phyloP scores from a whole-genome alignment of 208 protist genomes.

The Trypanosoma congolense region DNA sequence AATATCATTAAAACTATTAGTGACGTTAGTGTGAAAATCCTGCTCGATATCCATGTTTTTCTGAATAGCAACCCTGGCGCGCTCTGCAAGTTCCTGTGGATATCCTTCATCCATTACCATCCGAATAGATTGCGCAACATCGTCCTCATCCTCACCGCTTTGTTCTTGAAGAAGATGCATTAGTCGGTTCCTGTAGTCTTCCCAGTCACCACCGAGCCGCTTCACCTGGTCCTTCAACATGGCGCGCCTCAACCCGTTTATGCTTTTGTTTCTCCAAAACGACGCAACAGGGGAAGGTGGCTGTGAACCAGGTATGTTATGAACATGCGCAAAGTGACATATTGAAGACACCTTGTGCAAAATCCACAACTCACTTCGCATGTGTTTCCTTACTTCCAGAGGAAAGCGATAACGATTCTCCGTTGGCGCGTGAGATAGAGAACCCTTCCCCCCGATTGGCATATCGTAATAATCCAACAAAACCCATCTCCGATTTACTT shows the following conservation, averaged over 20 bases:
- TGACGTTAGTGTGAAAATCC: conserved; percentile 59
- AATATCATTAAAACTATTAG: conserved; percentile 22
- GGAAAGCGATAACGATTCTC: conserved; percentile 19
- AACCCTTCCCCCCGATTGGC: conserved; percentile 37
- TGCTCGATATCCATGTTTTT: conserved; percentile 26
- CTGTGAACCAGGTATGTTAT: conserved; percentile 80
- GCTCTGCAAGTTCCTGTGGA: conserved; percentile 51
- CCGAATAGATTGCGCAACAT: conserved; percentile 66
- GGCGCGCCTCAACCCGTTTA: conserved; percentile 17
- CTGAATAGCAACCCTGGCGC: conserved; percentile 41
- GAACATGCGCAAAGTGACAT: conserved; percentile 70
- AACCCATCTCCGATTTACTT: conserved; percentile 78
- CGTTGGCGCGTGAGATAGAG: conserved; percentile 14
- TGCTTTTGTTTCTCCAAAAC: conserved; percentile 29
- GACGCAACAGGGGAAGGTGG: conserved; percentile 40
- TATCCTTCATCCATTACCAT: conserved; percentile 86
- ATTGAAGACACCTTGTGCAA: conserved; percentile 77
- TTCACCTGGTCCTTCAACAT: conserved; percentile 51
- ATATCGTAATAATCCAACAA: conserved; percentile 90
- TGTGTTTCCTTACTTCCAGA: conserved; percentile 30
- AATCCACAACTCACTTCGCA: conserved; percentile 84
- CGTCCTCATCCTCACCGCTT: conserved; percentile 70
- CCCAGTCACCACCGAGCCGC: conserved; percentile 78
- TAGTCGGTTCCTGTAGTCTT: conserved; percentile 74
- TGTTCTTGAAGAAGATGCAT: conserved; percentile 71